Base-by-base conservation (phyloP, 1,139 yeast genomes). In the Zygosaccharomyces sapae region DNA sequence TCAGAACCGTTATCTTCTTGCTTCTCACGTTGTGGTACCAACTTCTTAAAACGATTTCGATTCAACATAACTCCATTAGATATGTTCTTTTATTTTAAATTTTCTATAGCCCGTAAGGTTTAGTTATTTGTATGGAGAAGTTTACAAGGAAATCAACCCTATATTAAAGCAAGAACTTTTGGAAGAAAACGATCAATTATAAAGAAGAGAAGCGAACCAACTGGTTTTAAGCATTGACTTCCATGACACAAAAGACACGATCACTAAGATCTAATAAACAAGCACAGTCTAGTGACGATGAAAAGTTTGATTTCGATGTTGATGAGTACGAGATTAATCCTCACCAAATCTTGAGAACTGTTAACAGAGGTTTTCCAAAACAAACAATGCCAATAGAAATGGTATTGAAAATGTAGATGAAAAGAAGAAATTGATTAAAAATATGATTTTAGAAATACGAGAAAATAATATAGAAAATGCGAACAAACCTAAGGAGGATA, bases 261-360 rank as follows among this genome's bases (percentile, higher is more conserved):
- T 50, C 54, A 12, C 47, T 51, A 37, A 46, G 61, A 38, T 52
- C 59, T 18, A 56, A 53, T 31, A 43, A 46, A 20, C 41, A 43
- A 13, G 45, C 40, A 12, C 51, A 48, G 27, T 46, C 38, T 9
- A 43, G 44, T 20, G 54, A 48, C 2, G 53, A 50, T 18, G 56
- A 54, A 5, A 57, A 49, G 44, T 63, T 55, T 43, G 57, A 63
- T 44, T 63, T 63, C 49, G 67, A 63, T 40, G 43, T 45, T 6
- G 51, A 49, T n/a, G 63, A 59, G 43, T 56, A 48, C 45, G 61
- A 57, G 12, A 50, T 62, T 12, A 49, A 57, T 39, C 56, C 60
- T 3, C 33, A 30, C 31, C 41, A 42, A 29, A 44, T 41, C 18
- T 50, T 56, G 13, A 44, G 47, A 37, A 19, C 56, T 19, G 45